phyloP scores from a whole-genome alignment of 2,329 filamentous ascomycete genomes.

The Penicillium italicum region DNA sequence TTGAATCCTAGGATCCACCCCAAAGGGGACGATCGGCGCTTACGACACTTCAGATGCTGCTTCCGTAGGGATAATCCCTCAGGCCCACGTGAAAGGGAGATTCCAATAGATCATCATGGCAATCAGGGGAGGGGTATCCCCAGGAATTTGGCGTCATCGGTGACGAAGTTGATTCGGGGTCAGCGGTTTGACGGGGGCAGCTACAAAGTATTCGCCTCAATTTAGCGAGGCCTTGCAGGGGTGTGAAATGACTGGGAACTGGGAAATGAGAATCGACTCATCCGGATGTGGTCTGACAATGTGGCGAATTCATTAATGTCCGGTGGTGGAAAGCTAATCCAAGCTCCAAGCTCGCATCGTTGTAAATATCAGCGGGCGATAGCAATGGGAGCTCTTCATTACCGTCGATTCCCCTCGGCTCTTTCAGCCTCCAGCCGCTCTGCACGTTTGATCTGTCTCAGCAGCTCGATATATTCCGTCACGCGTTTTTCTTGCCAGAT shows the following conservation, averaged over 20 bases:
- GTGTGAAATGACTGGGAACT: background rate
- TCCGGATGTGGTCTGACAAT: background rate
- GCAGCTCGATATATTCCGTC: constrained; percentile 44
- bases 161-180: background rate
- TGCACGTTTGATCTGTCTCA: constrained; percentile 41
- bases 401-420: constrained; percentile 14
- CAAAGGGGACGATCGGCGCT: constrained; percentile 13
- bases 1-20: constrained; percentile 9
- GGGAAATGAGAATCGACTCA: background rate
- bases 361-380: background rate
- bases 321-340: background rate
- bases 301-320: background rate
- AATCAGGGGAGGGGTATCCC: constrained; percentile 4
- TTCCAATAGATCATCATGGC: constrained; percentile 16
- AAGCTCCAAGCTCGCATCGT: background rate
- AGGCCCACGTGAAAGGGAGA: constrained; percentile 13
- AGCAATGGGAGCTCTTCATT: background rate
- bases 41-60: constrained; percentile 4
- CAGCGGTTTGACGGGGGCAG: background rate
- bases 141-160: constrained; percentile 6
- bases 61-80: constrained; percentile 5
- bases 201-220: background rate
- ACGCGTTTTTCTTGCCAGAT: constrained; percentile 49
- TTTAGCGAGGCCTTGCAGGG: background rate
- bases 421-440: constrained; percentile 37